Conservation (phyloP, 306 rosid genomes). For the Malus domestica region DNA sequence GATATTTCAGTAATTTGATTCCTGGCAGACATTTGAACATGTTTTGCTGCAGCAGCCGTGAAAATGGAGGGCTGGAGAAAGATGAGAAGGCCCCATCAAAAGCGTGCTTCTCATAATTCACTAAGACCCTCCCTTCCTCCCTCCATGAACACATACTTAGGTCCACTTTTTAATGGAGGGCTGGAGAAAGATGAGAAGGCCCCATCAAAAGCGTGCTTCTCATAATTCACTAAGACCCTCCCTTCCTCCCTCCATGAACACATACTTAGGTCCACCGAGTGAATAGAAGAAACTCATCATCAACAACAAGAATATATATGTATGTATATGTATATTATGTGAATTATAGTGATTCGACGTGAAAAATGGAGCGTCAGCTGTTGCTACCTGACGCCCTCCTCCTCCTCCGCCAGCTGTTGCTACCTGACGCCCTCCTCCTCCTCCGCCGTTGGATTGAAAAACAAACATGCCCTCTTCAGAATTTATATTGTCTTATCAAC, state of each 20-base stretch:
- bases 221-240: conserved; percentile 33
- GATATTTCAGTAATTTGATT: conserved; percentile 37
- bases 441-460: neutral
- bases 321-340: too few species aligned
- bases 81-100: conserved; percentile 42
- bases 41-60: conserved; percentile 37
- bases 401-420: too few species aligned
- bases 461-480: conserved; percentile 16
- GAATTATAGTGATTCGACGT: too few species aligned
- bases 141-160: conserved; percentile 28
- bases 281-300: conserved; percentile 37
- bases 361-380: too few species aligned
- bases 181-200: conserved; percentile 27
- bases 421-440: too few species aligned
- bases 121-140: conserved; percentile 20
- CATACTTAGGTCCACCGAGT: conserved; percentile 38
- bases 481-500: conserved; percentile 5
- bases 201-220: conserved; percentile 34
- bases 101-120: conserved; percentile 27
- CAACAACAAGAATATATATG: conserved; percentile 9
- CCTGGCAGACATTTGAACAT: conserved; percentile 60
- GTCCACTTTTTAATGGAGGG: conserved; percentile 47
- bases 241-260: conserved; percentile 19
- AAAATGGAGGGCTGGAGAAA: conserved; percentile 30
- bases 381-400: too few species aligned